These are phyloP conservation scores for Diplogelasinospora grovesii DNA, from an alignment of 495 filamentous ascomycete genomes.

Conservation along the genomic window DNA sequence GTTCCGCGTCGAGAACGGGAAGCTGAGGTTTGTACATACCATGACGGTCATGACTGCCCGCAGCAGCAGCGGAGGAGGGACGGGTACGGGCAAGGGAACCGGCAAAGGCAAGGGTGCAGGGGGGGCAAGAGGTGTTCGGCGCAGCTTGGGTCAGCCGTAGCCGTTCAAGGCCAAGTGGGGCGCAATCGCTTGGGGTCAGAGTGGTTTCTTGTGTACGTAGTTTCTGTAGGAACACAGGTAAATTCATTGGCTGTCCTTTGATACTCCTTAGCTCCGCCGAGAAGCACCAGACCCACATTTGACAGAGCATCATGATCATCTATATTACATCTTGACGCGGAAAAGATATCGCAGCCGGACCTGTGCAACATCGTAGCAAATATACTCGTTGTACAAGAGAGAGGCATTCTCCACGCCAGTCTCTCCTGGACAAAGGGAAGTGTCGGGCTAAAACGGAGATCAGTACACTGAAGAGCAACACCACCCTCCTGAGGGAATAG, in stretches of 20 bases:
- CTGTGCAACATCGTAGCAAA: constrained; percentile 72
- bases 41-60: constrained; percentile 30
- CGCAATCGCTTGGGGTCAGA: no score
- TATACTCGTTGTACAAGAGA: constrained; percentile 65
- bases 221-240: no score
- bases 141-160: no score
- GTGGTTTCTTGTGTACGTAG: no score
- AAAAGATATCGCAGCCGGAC: constrained; percentile 74
- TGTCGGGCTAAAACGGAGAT: constrained; percentile 41
- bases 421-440: constrained; percentile 25
- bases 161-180: no score
- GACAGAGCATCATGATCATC: no score
- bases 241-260: no score
- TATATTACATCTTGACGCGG: constrained; percentile 45
- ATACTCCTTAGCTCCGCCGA: no score
- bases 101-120: no score
- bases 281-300: no score
- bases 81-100: no score
- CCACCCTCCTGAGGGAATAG: background rate
- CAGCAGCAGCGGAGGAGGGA: constrained; percentile 8
- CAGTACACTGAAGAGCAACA: constrained; percentile 3
- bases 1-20: constrained; percentile 44
- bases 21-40: constrained; percentile 43
- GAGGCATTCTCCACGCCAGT: constrained; percentile 27
- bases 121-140: background rate